Percentiles rank a stretch among this genome's conserved stretches.
Conservation (phyloP, 2,329 filamentous ascomycete species). For the Biscogniauxia marginata region DNA sequence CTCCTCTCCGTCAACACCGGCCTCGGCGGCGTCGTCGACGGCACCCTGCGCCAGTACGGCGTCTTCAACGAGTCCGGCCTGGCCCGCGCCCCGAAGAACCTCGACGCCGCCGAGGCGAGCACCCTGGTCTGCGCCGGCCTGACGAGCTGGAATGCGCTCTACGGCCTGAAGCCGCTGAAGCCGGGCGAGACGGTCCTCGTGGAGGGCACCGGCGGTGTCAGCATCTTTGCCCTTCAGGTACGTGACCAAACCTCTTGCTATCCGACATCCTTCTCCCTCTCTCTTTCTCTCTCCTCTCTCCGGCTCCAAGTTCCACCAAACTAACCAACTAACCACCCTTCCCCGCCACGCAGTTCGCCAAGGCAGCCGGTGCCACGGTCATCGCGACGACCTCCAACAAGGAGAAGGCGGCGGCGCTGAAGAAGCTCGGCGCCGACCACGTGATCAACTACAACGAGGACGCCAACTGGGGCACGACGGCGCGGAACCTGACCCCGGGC, state of each 20-base stretch:
- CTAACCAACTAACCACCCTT: no score
- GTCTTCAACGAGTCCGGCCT: conserved; percentile 68
- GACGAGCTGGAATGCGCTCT: conserved; percentile 66
- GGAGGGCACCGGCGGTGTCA: conserved; percentile 70
- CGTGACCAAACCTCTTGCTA: conserved; percentile 1
- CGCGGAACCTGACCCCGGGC: conserved; percentile 39
- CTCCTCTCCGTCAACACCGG: conserved; percentile 45
- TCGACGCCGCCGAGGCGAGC: conserved; percentile 52
- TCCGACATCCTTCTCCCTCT: not conserved
- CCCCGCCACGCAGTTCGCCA: conserved; percentile 40
- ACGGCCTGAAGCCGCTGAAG: conserved; percentile 51
- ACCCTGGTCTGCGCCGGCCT: conserved; percentile 61
- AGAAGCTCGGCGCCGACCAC: conserved; percentile 48
- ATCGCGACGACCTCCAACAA: conserved; percentile 48
- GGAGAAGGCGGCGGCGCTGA: conserved; percentile 43
- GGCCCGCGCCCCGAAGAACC: conserved; percentile 58
- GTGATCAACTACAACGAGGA: conserved; percentile 50
- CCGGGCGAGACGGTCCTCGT: conserved; percentile 61
- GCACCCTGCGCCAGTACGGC: conserved; percentile 65
- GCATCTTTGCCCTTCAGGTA: conserved; percentile 60
- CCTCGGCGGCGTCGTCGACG: conserved; percentile 67
- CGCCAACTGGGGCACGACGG: conserved; percentile 45
- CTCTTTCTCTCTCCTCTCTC: not conserved
- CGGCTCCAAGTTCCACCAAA: no score
- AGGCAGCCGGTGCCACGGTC: conserved; percentile 47